phyloP scores from a whole-genome alignment of 305 asterid genomes.

The Galium porrigens region DNA sequence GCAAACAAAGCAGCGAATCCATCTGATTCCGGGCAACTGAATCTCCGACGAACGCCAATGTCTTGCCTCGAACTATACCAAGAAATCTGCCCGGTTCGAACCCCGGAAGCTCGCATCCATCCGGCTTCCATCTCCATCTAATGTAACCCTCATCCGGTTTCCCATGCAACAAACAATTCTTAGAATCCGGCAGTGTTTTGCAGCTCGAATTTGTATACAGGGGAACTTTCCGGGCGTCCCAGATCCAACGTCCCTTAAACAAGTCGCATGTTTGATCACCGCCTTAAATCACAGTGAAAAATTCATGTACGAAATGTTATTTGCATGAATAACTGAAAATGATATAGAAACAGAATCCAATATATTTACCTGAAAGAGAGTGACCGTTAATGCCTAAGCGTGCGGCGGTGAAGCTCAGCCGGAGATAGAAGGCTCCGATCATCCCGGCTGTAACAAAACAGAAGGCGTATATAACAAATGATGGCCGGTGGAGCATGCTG shows the following conservation, averaged over 20 bases:
- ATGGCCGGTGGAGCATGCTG: conserved; percentile 1
- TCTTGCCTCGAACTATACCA: conserved; percentile 32
- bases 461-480: not conserved
- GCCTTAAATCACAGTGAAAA: not conserved
- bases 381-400: not conserved
- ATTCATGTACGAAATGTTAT: not conserved
- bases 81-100: conserved; percentile 34
- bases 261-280: conserved; percentile 28
- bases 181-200: conserved; percentile 32
- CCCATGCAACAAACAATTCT: conserved; percentile 55
- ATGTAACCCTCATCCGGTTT: conserved; percentile 39
- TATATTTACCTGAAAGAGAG: not conserved
- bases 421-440: not conserved
- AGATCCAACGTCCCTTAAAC: conserved; percentile 49
- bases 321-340: not conserved
- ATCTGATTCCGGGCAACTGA: conserved; percentile 58
- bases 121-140: conserved; percentile 69
- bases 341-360: not conserved
- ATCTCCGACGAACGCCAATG: conserved; percentile 61
- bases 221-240: conserved; percentile 18
- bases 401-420: not conserved
- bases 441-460: not conserved
- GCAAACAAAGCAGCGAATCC: conserved; percentile 64
- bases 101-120: conserved; percentile 39
- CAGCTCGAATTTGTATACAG: conserved; percentile 46